Percentiles rank a stretch among this genome's conserved stretches.
These are phyloP conservation scores for Lecanoromycetidae sp. DNA, from an alignment of 2,329 filamentous ascomycete species.

Conservation along the genomic window DNA sequence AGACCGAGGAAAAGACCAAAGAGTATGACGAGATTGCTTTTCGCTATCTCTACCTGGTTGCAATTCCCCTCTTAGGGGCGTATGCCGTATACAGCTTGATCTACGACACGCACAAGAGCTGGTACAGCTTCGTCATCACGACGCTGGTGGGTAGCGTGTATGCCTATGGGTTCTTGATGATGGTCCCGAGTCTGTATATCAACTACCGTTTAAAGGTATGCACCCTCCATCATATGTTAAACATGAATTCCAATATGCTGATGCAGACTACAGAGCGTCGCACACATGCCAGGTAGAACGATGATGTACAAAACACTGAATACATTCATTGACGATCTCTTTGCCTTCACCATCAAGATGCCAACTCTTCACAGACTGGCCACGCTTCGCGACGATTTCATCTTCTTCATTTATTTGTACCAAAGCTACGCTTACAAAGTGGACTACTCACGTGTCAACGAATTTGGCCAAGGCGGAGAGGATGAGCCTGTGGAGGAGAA, in stretches of 20 bases:
- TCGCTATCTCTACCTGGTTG: slow-evolving; percentile 87
- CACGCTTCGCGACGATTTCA: slow-evolving; percentile 86
- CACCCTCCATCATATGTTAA: not conserved
- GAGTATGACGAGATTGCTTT: slow-evolving; percentile 98
- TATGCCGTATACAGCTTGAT: slow-evolving; percentile 85
- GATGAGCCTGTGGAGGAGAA: slow-evolving; percentile 28
- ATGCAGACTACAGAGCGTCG: slow-evolving; percentile 46
- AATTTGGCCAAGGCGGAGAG: slow-evolving; percentile 87
- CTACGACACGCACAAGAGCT: slow-evolving; percentile 93
- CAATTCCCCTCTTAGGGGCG: slow-evolving; percentile 74
- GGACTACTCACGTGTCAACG: slow-evolving; percentile 86
- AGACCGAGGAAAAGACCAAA: slow-evolving; percentile 94
- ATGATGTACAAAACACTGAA: slow-evolving; percentile 99
- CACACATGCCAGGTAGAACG: slow-evolving; percentile 91
- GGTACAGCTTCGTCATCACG: slow-evolving; percentile 93
- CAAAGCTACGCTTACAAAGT: slow-evolving; percentile 86
- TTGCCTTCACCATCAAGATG: slow-evolving; percentile 99
- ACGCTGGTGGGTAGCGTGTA: slow-evolving; percentile 94
- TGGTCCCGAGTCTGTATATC: slow-evolving; percentile 95
- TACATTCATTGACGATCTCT: slow-evolving; percentile 97
- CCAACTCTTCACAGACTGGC: slow-evolving; percentile 83
- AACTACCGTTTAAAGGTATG: slow-evolving; percentile 86
- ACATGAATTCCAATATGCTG: slow-evolving; percentile 8
- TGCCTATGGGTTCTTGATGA: slow-evolving; percentile 97
- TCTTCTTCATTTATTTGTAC: slow-evolving; percentile 97